phyloP scores from a whole-genome alignment of 169 alveolate species.

The Sarcocystis neurona region DNA sequence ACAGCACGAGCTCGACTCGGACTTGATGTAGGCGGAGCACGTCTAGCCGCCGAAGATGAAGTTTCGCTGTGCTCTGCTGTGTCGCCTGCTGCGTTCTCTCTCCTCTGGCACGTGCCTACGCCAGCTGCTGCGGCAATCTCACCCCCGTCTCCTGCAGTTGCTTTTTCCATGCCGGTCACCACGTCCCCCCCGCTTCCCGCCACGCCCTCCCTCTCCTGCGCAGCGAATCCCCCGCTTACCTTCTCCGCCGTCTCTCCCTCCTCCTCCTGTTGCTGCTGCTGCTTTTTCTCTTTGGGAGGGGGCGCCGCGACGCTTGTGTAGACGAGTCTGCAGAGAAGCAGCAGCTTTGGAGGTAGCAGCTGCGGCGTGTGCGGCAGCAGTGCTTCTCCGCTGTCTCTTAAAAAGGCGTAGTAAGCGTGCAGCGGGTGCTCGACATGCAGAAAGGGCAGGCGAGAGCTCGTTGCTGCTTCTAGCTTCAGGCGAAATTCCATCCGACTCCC shows the following conservation, averaged over 20 bases:
- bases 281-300: too few species aligned
- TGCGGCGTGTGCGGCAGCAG: constrained; percentile 10
- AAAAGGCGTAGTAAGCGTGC: constrained; percentile 54
- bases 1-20: too few species aligned
- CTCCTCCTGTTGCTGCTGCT: too few species aligned
- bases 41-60: background rate
- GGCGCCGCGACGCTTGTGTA: background rate
- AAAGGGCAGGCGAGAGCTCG: constrained; percentile 42
- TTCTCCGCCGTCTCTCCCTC: background rate
- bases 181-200: background rate
- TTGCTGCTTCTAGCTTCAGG: constrained; percentile 35
- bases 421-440: constrained; percentile 53
- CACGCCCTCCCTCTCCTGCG: background rate
- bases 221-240: background rate
- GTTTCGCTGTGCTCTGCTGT: background rate
- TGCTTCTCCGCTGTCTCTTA: constrained; percentile 43
- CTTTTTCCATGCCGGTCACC: background rate
- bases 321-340: background rate
- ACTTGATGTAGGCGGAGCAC: too few species aligned
- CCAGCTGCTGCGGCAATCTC: too few species aligned
- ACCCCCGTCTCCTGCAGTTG: too few species aligned
- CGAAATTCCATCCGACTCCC: constrained; percentile 67
- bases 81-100: too few species aligned
- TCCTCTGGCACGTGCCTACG: too few species aligned
- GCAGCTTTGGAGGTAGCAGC: constrained; percentile 29